Percentiles rank a stretch among this genome's conserved stretches.
Conservation (phyloP, 148 eudicot species). For the Persicaria maculosa region DNA sequence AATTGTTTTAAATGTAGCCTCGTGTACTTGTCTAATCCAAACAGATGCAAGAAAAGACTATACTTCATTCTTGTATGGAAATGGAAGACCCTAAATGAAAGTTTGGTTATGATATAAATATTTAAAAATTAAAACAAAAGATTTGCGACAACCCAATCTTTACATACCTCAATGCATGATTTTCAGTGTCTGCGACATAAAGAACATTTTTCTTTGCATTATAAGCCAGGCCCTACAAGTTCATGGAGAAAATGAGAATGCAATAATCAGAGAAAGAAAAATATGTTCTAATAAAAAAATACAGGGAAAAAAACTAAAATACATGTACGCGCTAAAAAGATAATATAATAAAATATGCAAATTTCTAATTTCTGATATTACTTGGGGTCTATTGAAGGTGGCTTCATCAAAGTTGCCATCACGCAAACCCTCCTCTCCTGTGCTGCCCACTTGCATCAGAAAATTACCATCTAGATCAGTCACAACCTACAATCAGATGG, state of each 20-base stretch:
- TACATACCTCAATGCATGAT: constrained; percentile 84
- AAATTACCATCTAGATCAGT: constrained; percentile 86
- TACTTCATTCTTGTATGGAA: neutral
- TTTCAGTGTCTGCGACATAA: constrained; percentile 96
- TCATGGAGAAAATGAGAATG: neutral
- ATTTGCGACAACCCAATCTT: neutral
- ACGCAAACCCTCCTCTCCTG: constrained; percentile 84
- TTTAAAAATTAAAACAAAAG: neutral
- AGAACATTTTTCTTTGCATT: constrained; percentile 80
- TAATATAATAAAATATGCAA: neutral
- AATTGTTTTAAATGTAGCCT: neutral
- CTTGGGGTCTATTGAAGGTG: constrained; percentile 91
- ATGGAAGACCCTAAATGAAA: neutral
- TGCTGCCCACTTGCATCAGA: constrained; percentile 82
- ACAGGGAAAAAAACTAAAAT: neutral
- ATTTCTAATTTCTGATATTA: constrained; percentile 15
- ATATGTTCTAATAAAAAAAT: neutral
- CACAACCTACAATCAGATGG: constrained; percentile 55
- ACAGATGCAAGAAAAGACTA: neutral
- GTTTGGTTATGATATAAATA: neutral
- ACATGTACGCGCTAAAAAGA: neutral
- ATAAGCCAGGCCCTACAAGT: constrained; percentile 78
- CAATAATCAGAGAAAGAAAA: too few species aligned
- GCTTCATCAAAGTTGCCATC: constrained; percentile 93
- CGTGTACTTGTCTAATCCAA: neutral